Conservation (phyloP, 805 yeast genomes). For the Wickerhamomyces sydowiorum region DNA sequence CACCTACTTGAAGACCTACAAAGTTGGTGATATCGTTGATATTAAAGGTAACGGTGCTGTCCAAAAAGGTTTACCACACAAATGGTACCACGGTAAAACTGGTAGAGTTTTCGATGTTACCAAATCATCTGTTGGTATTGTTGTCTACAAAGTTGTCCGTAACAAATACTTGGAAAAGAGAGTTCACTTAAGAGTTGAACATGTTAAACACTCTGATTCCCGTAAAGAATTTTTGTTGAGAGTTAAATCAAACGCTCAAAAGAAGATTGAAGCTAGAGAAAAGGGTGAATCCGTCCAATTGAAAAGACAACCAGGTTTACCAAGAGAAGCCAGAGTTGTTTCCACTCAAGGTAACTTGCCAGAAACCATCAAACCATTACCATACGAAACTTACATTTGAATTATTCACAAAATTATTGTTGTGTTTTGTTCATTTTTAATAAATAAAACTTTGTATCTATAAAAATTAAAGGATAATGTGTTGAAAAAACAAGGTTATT, state of each 20-base stretch:
- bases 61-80: constrained; percentile 99
- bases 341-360: constrained; percentile 80
- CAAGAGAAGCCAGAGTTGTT: constrained; percentile 89
- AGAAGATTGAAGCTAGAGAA: constrained; percentile 90
- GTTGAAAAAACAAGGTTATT: too few relatives aligned
- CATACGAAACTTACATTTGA: constrained; percentile 99
- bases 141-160: constrained; percentile 97
- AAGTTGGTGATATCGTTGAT: constrained; percentile 99
- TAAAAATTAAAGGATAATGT: neutral
- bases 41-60: constrained; percentile 98
- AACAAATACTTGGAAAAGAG: constrained; percentile 99
- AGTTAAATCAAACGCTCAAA: constrained; percentile 95
- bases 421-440: neutral
- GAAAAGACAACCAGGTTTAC: constrained; percentile 98
- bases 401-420: constrained; percentile 3
- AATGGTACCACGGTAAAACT: constrained; percentile 99
- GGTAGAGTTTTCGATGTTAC: constrained; percentile 99
- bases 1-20: constrained; percentile 96
- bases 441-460: neutral
- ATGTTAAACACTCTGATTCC: constrained; percentile 99
- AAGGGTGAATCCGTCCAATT: constrained; percentile 85
- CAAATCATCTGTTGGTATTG: constrained; percentile 97
- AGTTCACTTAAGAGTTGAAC: constrained; percentile 97
- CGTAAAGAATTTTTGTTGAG: constrained; percentile 98
- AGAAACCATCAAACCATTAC: constrained; percentile 97